Conservation (phyloP, 2,329 filamentous ascomycete genomes). For the Fusarium oligoseptatum region DNA sequence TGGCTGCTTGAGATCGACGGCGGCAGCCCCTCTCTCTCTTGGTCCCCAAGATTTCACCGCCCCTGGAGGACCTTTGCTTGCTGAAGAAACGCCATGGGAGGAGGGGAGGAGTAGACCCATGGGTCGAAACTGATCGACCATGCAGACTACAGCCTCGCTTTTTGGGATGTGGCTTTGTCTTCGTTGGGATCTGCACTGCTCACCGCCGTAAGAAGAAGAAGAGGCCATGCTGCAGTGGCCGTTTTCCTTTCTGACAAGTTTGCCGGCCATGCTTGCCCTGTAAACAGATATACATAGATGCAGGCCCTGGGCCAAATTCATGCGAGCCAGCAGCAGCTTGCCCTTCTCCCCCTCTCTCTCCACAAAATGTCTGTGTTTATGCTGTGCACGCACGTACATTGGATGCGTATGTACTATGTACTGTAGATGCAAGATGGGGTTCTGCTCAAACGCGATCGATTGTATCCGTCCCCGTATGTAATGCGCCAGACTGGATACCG, state of each 20-base stretch:
- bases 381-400: conserved; percentile 32
- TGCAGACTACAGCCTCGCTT: conserved; percentile 35
- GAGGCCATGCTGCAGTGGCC: conserved; percentile 16
- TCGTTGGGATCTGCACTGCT: conserved; percentile 17
- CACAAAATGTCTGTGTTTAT: conserved; percentile 34
- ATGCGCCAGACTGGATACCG: conserved; percentile 20
- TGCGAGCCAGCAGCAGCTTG: conserved; percentile 32
- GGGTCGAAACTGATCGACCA: conserved; percentile 21
- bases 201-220: conserved; percentile 27
- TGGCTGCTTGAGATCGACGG: conserved; percentile 1
- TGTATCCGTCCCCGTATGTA: conserved; percentile 2
- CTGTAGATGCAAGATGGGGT: conserved; percentile 40
- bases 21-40: background rate
- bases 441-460: conserved; percentile 29
- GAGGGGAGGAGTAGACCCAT: background rate
- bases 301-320: conserved; percentile 16
- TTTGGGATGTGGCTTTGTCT: conserved; percentile 18
- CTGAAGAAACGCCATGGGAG: conserved; percentile 12
- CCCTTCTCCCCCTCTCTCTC: conserved; percentile 15
- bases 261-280: background rate
- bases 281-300: conserved; percentile 3
- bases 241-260: conserved; percentile 17
- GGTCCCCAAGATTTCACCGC: conserved; percentile 27
- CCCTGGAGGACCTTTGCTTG: conserved; percentile 7
- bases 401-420: conserved; percentile 9